phyloP scores from a whole-genome alignment of 1,284 basidiomycete species.

The Phylloboletellus chloephorus region DNA sequence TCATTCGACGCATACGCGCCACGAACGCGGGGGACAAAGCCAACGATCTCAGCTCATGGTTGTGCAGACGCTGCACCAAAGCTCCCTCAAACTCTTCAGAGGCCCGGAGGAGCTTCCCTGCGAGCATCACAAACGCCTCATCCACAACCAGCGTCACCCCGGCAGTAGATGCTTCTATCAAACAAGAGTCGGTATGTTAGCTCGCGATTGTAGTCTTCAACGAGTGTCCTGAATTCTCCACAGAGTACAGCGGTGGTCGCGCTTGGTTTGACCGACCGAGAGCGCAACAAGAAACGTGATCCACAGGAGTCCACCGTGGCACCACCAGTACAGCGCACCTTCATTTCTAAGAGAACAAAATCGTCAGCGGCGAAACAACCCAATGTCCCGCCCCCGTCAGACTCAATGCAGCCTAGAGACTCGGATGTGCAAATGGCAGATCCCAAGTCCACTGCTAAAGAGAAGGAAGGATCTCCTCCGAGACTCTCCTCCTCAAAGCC shows the following conservation, averaged over 20 bases:
- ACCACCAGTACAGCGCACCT: background rate
- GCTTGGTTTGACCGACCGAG: background rate
- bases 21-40: conserved; percentile 16
- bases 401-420: background rate
- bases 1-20: conserved; percentile 21
- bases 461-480: background rate
- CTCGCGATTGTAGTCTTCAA: background rate
- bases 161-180: conserved; percentile 1
- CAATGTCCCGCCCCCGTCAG: background rate
- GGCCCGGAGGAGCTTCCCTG: background rate
- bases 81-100: conserved; percentile 3
- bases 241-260: conserved; percentile 5
- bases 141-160: background rate
- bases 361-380: background rate
- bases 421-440: conserved; percentile 10
- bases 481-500: background rate
- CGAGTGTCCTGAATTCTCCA: conserved; percentile 8
- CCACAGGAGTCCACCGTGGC: conserved; percentile 1
- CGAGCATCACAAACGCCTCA: background rate
- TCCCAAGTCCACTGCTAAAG: background rate
- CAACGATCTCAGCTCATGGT: conserved; percentile 20
- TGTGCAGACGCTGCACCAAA: conserved; percentile 29
- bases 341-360: conserved; percentile 6
- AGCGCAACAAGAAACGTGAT: background rate
- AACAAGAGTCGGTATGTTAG: conserved; percentile 13